Conservation (phyloP, 768 basidiomycete species). For the Lactarius trivialis region DNA sequence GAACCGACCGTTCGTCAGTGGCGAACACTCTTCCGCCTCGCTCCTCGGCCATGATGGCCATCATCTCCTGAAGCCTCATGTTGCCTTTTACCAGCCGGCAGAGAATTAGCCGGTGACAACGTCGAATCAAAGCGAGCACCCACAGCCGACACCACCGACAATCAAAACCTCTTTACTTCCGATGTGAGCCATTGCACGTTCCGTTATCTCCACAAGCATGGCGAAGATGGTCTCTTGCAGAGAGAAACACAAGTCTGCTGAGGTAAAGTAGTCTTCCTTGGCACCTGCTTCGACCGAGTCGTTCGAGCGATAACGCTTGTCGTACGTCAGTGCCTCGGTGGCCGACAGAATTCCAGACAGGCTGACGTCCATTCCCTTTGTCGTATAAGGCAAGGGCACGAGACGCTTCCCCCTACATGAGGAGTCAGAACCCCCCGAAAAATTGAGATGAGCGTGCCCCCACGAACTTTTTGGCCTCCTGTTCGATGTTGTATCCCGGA, state of each 20-base stretch:
- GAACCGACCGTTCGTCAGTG: constrained; percentile 81
- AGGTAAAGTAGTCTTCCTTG: constrained; percentile 71
- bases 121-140: constrained; percentile 31
- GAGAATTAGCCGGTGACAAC: not conserved
- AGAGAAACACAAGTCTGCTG: constrained; percentile 95
- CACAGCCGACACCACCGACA: constrained; percentile 99
- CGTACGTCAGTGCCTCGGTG: constrained; percentile 78
- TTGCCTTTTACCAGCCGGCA: constrained; percentile 52
- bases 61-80: constrained; percentile 93
- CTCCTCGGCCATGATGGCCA: constrained; percentile 94
- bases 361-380: constrained; percentile 98
- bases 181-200: constrained; percentile 98
- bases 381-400: constrained; percentile 83
- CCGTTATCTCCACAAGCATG: constrained; percentile 99
- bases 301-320: constrained; percentile 70
- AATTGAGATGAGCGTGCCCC: not conserved
- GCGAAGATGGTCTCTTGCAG: constrained; percentile 95
- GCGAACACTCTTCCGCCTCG: constrained; percentile 87
- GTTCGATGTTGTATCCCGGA: constrained; percentile 97
- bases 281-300: constrained; percentile 33
- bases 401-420: constrained; percentile 69
- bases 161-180: constrained; percentile 94
- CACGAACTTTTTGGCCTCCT: constrained; percentile 80
- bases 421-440: constrained; percentile 4
- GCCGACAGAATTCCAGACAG: constrained; percentile 91